These are phyloP conservation scores for Neonectria hederae DNA, from an alignment of 2,329 filamentous ascomycete species.

Conservation along the genomic window DNA sequence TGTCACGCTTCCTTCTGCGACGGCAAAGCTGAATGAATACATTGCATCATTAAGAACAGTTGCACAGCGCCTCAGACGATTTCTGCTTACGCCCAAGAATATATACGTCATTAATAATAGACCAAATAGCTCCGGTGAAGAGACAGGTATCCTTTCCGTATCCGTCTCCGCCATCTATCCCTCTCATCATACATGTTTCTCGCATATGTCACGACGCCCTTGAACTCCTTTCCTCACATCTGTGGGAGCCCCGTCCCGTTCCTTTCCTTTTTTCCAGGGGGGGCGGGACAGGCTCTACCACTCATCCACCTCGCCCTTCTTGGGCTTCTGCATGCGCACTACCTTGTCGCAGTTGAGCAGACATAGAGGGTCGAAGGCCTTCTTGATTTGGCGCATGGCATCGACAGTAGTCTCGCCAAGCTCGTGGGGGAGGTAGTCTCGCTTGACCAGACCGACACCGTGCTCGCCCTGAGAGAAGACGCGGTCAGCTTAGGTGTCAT, in stretches of 20 bases:
- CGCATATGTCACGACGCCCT: background rate
- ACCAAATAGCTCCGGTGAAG: slow-evolving; percentile 3
- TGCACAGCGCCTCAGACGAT: background rate
- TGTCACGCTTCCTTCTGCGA: background rate
- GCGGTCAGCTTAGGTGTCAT: background rate
- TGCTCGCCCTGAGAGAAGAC: slow-evolving; percentile 72
- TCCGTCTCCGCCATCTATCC: slow-evolving; percentile 14
- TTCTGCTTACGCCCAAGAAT: background rate
- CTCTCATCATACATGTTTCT: slow-evolving; percentile 10
- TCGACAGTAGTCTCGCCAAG: slow-evolving; percentile 79
- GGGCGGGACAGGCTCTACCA: slow-evolving; percentile 48
- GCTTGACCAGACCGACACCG: slow-evolving; percentile 84
- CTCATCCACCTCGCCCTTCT: slow-evolving; percentile 54
- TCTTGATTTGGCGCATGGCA: slow-evolving; percentile 87
- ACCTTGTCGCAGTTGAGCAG: slow-evolving; percentile 77
- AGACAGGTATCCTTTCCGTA: slow-evolving; percentile 18
- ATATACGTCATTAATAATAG: slow-evolving; percentile 6
- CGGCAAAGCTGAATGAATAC: background rate
- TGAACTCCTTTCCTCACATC: slow-evolving; percentile 11
- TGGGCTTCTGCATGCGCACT: slow-evolving; percentile 64
- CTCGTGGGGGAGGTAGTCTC: slow-evolving; percentile 84
- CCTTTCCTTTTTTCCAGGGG: background rate
- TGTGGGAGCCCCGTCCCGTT: slow-evolving; percentile 4
- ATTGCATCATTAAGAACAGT: background rate
- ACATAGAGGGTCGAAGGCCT: slow-evolving; percentile 79